These are phyloP conservation scores for Mycena galopus DNA, from an alignment of 768 basidiomycete genomes.

Conservation along the genomic window DNA sequence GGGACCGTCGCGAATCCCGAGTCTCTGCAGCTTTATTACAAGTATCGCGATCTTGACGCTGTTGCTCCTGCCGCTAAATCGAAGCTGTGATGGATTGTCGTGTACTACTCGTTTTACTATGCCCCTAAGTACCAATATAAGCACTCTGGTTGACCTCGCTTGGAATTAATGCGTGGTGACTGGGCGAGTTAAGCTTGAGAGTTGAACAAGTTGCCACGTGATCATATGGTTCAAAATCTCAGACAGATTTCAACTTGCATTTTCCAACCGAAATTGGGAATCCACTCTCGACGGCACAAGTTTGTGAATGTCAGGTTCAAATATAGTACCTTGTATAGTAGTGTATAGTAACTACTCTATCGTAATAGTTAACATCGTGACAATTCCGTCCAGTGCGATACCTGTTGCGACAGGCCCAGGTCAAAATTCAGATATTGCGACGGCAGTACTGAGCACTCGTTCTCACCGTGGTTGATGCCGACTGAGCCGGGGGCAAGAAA, in stretches of 20 bases:
- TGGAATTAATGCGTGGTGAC: too few relatives aligned
- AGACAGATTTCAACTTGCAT: too few relatives aligned
- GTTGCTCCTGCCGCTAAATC: constrained; percentile 6
- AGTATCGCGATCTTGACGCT: constrained; percentile 65
- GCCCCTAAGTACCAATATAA: too few relatives aligned
- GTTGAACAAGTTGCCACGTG: background rate
- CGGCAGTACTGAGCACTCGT: background rate
- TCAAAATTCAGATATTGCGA: background rate
- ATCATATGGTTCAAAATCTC: too few relatives aligned
- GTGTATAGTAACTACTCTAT: constrained; percentile 34
- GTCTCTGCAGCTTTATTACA: constrained; percentile 73
- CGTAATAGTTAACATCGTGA: constrained; percentile 58
- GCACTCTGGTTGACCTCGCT: too few relatives aligned
- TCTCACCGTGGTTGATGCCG: constrained; percentile 58
- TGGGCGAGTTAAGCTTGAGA: too few relatives aligned
- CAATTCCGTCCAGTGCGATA: constrained; percentile 61
- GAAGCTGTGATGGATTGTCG: constrained; percentile 15
- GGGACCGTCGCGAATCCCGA: constrained; percentile 84
- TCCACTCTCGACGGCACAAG: too few relatives aligned
- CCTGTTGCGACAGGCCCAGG: background rate
- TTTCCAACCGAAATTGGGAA: too few relatives aligned
- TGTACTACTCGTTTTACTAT: too few relatives aligned
- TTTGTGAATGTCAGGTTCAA: too few relatives aligned
- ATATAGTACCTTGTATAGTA: too few relatives aligned
- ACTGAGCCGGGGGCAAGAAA: constrained; percentile 54